phyloP scores from a whole-genome alignment of 148 eudicot species.

The Diospyros kaki region DNA sequence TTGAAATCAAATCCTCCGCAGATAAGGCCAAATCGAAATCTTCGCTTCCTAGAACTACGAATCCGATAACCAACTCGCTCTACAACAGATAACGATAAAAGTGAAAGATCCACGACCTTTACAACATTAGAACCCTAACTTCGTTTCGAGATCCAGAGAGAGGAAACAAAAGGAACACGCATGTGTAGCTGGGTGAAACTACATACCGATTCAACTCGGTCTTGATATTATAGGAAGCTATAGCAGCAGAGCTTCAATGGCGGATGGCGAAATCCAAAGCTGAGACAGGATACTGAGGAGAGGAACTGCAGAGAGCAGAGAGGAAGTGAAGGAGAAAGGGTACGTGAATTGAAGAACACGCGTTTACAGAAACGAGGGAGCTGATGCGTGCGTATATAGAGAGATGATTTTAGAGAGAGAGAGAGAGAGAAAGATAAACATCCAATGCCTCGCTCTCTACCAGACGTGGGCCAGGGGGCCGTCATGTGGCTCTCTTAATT shows the following conservation, averaged over 20 bases:
- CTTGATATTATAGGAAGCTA: not conserved
- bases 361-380: no score
- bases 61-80: not conserved
- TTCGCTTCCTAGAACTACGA: not conserved
- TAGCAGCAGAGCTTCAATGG: not conserved
- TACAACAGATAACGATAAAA: not conserved
- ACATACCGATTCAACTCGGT: not conserved
- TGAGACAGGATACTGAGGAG: not conserved
- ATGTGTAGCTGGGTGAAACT: not conserved
- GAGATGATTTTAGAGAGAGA: no score
- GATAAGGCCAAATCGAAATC: no score
- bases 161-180: not conserved
- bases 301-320: not conserved
- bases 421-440: no score
- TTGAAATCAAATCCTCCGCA: no score
- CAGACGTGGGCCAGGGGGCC: no score
- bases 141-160: not conserved
- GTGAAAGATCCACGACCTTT: not conserved
- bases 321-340: not conserved
- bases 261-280: not conserved
- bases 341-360: not conserved
- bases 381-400: no score
- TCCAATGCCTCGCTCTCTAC: no score
- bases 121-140: not conserved
- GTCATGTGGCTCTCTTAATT: no score